Base-by-base conservation (phyloP, 148 eudicot genomes). In the Camellia japonica region DNA sequence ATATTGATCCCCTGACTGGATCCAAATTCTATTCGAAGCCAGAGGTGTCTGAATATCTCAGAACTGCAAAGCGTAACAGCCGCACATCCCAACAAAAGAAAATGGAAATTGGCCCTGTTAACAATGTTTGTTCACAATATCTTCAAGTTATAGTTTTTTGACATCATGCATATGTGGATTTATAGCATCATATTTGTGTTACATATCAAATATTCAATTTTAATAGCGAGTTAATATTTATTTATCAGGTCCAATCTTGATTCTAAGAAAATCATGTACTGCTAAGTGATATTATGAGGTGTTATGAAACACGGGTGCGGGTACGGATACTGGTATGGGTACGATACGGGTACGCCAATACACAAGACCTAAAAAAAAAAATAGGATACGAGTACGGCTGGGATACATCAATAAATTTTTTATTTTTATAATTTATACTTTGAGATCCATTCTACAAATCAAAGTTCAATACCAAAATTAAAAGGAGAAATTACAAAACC, bases 11-110 rank as follows among this genome's bases (percentile, higher is more conserved):
- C 43, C 73, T 85, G 54, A 86, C 88, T 85, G 90, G 94, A 77
- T 63, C 59, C 74, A 89, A 77, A 82, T 91, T 90, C 82, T 89
- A 80, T 78, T 90, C 97, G 23, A 91, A 88, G 90, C 92, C 94
- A 70, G 86, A 90, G 71, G 94, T 95, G 42, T 65, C 72, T 38
- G 78, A 85, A 20, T 89, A 91, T 88, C 86, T 95, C 54, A 52
- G 83, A 74, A 82, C 85, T 59, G 62, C 71, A 73, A 75, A 80
- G 74, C 23, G 43, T 10, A 75, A 61, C 51, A 72, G 72, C 61
- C 43, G 41, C 54, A 19, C 46, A 54, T 55, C 78, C 59, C 44
- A 65, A 60, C 80, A 46, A 71, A 82, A 59, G 19, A 42, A 41
- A 75, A 71, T 56, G 68, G 20, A 8, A 47, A 3, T 20, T 4